Percentiles rank a stretch among this genome's conserved stretches.
phyloP scores from a whole-genome alignment of 2,329 filamentous ascomycete genomes.

The Thyridium curvatum region DNA sequence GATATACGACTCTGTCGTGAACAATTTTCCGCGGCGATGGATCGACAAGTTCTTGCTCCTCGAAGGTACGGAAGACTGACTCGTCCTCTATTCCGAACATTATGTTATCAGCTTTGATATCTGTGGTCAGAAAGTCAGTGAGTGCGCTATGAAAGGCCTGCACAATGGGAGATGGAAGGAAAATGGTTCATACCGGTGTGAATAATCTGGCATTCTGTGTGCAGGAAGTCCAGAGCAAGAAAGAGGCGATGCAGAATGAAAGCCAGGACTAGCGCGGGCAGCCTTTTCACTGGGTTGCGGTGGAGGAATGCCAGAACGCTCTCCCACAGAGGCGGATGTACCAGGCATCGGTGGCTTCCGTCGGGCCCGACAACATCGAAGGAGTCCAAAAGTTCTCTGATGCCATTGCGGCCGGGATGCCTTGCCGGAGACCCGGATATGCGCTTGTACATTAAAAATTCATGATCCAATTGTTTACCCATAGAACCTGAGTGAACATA shows the following conservation, averaged over 20 bases:
- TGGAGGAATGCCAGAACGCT: constrained; percentile 29
- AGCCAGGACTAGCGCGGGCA: constrained; percentile 28
- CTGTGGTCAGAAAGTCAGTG: no score
- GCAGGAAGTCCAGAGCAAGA: constrained; percentile 32
- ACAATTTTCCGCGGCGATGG: constrained; percentile 29
- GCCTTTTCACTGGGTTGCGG: constrained; percentile 26
- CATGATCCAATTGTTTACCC: no score
- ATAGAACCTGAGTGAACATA: constrained; percentile 2
- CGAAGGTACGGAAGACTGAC: constrained; percentile 25
- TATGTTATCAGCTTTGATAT: constrained; percentile 37
- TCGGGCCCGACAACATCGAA: constrained; percentile 19
- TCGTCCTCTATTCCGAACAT: constrained; percentile 20
- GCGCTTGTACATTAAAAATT: no score
- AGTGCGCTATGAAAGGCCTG: no score
- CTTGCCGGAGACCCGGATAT: background rate
- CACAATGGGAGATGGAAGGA: no score
- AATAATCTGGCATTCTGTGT: constrained; percentile 33
- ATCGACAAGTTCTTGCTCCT: constrained; percentile 21
- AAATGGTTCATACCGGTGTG: no score
- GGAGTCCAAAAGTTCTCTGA: constrained; percentile 21
- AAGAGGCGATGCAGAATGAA: constrained; percentile 22
- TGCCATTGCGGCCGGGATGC: constrained; percentile 20
- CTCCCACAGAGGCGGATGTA: constrained; percentile 31
- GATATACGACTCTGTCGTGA: constrained; percentile 13
- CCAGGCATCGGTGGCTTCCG: constrained; percentile 26